These are phyloP conservation scores for Ustilago hordei DNA, from an alignment of 1,284 basidiomycete genomes.

Conservation along the genomic window DNA sequence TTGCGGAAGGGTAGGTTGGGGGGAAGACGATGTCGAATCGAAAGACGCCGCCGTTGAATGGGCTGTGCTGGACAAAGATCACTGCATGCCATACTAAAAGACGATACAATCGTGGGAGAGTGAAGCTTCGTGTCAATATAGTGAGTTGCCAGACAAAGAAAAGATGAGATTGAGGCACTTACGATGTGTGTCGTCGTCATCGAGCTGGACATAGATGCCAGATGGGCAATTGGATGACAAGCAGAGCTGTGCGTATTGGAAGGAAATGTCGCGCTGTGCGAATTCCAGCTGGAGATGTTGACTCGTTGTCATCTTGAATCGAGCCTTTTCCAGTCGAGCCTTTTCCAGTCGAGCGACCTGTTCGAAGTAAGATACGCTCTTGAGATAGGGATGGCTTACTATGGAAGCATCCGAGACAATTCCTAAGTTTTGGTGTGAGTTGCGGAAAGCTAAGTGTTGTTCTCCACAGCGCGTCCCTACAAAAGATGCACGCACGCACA, in stretches of 20 bases:
- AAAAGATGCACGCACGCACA: slow-evolving; percentile 6
- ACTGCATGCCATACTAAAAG: slow-evolving; percentile 50
- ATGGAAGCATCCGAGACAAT: no score
- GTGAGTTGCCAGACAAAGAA: background rate
- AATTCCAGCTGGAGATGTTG: slow-evolving; percentile 43
- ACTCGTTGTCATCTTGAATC: slow-evolving; percentile 24
- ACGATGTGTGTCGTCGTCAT: slow-evolving; percentile 48
- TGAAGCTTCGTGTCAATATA: no score
- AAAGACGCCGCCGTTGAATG: slow-evolving; percentile 55
- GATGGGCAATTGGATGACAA: slow-evolving; percentile 43
- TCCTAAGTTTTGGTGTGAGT: background rate
- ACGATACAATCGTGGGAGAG: background rate
- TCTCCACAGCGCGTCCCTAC: background rate
- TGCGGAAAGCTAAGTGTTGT: slow-evolving; percentile 14
- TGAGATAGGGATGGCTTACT: no score
- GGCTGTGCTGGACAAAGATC: slow-evolving; percentile 51
- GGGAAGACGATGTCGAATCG: slow-evolving; percentile 61
- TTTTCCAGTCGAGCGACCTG: no score
- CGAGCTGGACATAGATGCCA: slow-evolving; percentile 51
- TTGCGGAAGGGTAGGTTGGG: slow-evolving; percentile 30
- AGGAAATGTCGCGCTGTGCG: slow-evolving; percentile 50
- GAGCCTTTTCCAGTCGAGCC: background rate
- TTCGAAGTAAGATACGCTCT: no score
- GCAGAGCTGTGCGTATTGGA: slow-evolving; percentile 51
- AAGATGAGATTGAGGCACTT: background rate